These are phyloP conservation scores for Botrytis medusae DNA, from an alignment of 2,329 filamentous ascomycete species.

Conservation along the genomic window DNA sequence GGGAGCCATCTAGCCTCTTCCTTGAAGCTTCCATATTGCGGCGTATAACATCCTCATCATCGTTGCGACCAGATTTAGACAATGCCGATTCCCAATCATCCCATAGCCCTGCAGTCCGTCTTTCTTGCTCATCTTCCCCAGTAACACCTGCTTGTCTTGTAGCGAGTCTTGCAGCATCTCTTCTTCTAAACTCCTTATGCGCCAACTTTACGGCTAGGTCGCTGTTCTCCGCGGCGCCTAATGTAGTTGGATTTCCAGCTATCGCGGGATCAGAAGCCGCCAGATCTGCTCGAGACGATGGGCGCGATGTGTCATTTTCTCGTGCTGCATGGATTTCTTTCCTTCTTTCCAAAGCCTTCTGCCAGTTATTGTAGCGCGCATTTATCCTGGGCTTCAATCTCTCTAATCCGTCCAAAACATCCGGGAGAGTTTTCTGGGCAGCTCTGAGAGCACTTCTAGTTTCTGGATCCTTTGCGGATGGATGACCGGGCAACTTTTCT, in stretches of 20 bases:
- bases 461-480: slow-evolving; percentile 67
- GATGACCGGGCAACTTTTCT: slow-evolving; percentile 71
- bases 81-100: slow-evolving; percentile 51
- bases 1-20: slow-evolving; percentile 42
- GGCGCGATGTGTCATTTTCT: slow-evolving; percentile 22
- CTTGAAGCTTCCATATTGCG: slow-evolving; percentile 53
- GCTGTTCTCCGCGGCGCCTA: slow-evolving; percentile 70
- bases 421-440: slow-evolving; percentile 61
- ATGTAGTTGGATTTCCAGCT: slow-evolving; percentile 55
- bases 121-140: slow-evolving; percentile 56
- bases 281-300: slow-evolving; percentile 24
- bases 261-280: slow-evolving; percentile 62
- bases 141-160: slow-evolving; percentile 58
- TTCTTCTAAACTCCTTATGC: slow-evolving; percentile 66
- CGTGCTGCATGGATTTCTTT: slow-evolving; percentile 31
- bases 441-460: slow-evolving; percentile 52
- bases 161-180: slow-evolving; percentile 60
- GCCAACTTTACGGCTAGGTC: slow-evolving; percentile 77
- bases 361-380: slow-evolving; percentile 67
- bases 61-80: slow-evolving; percentile 38
- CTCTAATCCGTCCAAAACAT: slow-evolving; percentile 62
- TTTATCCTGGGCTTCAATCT: slow-evolving; percentile 76
- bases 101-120: slow-evolving; percentile 55
- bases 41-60: slow-evolving; percentile 47
- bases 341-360: slow-evolving; percentile 49